These are phyloP conservation scores for Calonectria pauciramosa DNA, from an alignment of 2,329 filamentous ascomycete species.

Conservation along the genomic window DNA sequence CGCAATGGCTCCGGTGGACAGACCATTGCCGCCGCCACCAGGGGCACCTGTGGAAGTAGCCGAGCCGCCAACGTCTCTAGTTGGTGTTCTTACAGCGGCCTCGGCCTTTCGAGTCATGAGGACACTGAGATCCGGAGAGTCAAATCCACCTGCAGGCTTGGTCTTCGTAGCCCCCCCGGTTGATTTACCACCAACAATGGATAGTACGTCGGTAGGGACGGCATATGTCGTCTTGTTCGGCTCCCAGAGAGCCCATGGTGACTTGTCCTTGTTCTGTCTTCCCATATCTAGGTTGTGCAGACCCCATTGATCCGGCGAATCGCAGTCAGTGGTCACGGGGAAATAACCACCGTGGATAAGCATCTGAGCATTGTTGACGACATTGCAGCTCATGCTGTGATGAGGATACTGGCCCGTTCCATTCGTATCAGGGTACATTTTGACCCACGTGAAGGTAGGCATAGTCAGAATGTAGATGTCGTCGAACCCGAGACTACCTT, in stretches of 20 bases:
- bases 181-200: constrained; percentile 63
- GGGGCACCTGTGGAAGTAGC: neutral
- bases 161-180: constrained; percentile 67
- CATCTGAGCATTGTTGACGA: constrained; percentile 69
- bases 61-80: constrained; percentile 54
- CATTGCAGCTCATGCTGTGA: constrained; percentile 70
- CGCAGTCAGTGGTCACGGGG: constrained; percentile 62
- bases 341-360: constrained; percentile 73
- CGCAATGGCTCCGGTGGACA: constrained; percentile 56
- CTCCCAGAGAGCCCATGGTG: constrained; percentile 65
- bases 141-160: constrained; percentile 63
- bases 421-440: constrained; percentile 61
- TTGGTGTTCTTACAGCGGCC: constrained; percentile 63
- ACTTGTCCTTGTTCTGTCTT: constrained; percentile 59
- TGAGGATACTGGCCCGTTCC: constrained; percentile 59
- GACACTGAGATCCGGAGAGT: constrained; percentile 63
- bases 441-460: constrained; percentile 74
- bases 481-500: constrained; percentile 65
- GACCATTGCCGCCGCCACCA: constrained; percentile 4
- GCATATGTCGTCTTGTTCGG: constrained; percentile 63
- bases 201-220: constrained; percentile 64
- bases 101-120: constrained; percentile 67
- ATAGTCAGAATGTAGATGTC: constrained; percentile 73
- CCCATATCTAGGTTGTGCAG: constrained; percentile 71
- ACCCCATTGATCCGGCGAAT: constrained; percentile 65